These are phyloP conservation scores for Auriscalpium microsporum DNA, from an alignment of 768 basidiomycete species.

Conservation along the genomic window DNA sequence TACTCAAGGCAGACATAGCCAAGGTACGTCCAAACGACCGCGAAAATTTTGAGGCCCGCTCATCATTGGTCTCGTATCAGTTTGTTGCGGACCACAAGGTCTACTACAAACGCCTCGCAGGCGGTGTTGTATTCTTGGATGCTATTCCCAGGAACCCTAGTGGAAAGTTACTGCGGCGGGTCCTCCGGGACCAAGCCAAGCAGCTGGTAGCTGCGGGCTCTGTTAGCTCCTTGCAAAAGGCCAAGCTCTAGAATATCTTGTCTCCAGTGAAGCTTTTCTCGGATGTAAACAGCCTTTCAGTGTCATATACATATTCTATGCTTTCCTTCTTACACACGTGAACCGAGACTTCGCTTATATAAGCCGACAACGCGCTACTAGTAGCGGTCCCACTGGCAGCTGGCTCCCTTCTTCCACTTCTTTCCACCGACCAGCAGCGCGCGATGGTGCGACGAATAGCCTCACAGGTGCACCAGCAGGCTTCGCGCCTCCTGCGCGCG, in stretches of 20 bases:
- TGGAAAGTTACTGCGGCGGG: constrained; percentile 23
- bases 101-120: constrained; percentile 30
- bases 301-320: too few relatives aligned
- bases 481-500: constrained; percentile 68
- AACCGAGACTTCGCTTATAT: neutral
- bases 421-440: neutral
- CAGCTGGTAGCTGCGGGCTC: constrained; percentile 1
- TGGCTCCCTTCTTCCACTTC: too few relatives aligned
- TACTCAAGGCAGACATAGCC: constrained; percentile 8
- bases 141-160: constrained; percentile 25
- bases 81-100: constrained; percentile 24
- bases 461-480: constrained; percentile 82
- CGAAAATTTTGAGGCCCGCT: neutral
- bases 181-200: constrained; percentile 20
- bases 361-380: neutral
- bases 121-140: constrained; percentile 31
- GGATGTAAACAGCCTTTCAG: neutral
- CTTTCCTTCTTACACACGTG: too few relatives aligned
- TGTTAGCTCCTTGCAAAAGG: neutral
- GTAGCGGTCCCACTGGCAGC: neutral
- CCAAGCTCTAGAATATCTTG: neutral
- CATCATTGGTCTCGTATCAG: constrained; percentile 6
- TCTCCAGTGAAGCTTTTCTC: neutral
- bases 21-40: constrained; percentile 2
- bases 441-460: constrained; percentile 74